Evolutionary conservation across 1,139 yeast genomes (phyloP), one percentile per base, ranked within the genome.

Genomic region (Scheffersomyces lignicola): DNA sequence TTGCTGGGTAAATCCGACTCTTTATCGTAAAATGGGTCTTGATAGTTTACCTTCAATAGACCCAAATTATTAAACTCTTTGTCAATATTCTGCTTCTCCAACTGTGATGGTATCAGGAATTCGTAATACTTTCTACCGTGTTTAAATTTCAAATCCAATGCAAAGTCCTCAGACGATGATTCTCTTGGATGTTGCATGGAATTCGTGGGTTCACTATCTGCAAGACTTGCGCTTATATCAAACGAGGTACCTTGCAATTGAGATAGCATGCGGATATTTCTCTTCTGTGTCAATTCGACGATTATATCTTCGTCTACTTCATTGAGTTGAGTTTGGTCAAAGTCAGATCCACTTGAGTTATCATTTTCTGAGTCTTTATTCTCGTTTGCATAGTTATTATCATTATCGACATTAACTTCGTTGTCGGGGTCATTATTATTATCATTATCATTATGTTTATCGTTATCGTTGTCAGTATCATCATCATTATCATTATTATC

Each of bases 21-120:
- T 21, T 69, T 63, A 16, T 80, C 73, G 48, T 77, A 89, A 45
- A 61, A 78, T 0, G 96, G 96, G 40, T 77, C 84, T 2, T 48
- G 42, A 49, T 83, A 83, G 14, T 78, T 70, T 8, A 77, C 60
- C 42, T 73, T 66, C 2, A 83, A 70, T 5, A 73, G 47, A 0
- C 80, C 81, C 22, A 55, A 48, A 0, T 56, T 49, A 18, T 72
- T 75, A 26, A 83, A 62, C 2, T 65, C 54, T 11, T 61, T 52
- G 11, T 58, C 35, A 1, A 75, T 58, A 7, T 47, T 41, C 4
- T 40, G 43, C 16, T 54, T 60, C 5, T 32, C 31, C 16, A 61
- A 34, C 5, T 35, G 42, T 3, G 40, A 41, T 1, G 65, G 64
- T 1, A 52, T 35, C 3, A 34, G 31, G 1, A 54, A 43, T 30